These are phyloP conservation scores for Clitopilus passeckerianus DNA, from an alignment of 768 basidiomycete species.

Conservation along the genomic window DNA sequence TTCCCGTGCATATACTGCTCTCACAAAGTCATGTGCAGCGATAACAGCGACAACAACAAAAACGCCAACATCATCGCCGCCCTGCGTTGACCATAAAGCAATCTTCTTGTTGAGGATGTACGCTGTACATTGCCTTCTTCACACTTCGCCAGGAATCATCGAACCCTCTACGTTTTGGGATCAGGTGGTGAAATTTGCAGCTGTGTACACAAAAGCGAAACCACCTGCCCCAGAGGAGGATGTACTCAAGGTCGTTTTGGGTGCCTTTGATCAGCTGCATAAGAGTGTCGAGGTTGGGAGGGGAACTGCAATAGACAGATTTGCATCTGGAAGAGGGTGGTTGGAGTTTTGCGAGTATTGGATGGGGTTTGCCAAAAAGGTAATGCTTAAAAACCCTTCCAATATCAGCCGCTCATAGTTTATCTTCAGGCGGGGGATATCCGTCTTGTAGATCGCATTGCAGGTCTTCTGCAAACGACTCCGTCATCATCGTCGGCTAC, in stretches of 20 bases:
- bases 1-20: slow-evolving; percentile 51
- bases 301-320: slow-evolving; percentile 22
- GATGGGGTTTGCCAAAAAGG: slow-evolving; percentile 62
- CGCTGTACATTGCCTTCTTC: slow-evolving; percentile 39
- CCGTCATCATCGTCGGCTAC: slow-evolving; percentile 9
- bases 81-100: slow-evolving; percentile 16
- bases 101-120: slow-evolving; percentile 35
- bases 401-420: background rate
- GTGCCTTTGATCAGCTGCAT: slow-evolving; percentile 40
- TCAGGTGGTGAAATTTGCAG: slow-evolving; percentile 50
- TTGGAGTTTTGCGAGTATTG: slow-evolving; percentile 68
- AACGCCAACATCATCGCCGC: background rate
- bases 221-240: slow-evolving; percentile 22
- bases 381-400: slow-evolving; percentile 19
- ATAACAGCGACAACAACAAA: background rate
- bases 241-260: slow-evolving; percentile 30
- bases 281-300: slow-evolving; percentile 27
- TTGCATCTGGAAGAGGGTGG: slow-evolving; percentile 50
- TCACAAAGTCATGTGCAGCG: slow-evolving; percentile 37
- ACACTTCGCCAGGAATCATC: slow-evolving; percentile 41
- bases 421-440: slow-evolving; percentile 41
- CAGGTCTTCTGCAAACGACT: slow-evolving; percentile 28
- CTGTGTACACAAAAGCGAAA: slow-evolving; percentile 35
- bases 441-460: slow-evolving; percentile 40
- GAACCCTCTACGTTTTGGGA: slow-evolving; percentile 65